These are phyloP conservation scores for Paraphaeosphaeria minitans DNA, from an alignment of 2,329 filamentous ascomycete genomes.

Conservation along the genomic window DNA sequence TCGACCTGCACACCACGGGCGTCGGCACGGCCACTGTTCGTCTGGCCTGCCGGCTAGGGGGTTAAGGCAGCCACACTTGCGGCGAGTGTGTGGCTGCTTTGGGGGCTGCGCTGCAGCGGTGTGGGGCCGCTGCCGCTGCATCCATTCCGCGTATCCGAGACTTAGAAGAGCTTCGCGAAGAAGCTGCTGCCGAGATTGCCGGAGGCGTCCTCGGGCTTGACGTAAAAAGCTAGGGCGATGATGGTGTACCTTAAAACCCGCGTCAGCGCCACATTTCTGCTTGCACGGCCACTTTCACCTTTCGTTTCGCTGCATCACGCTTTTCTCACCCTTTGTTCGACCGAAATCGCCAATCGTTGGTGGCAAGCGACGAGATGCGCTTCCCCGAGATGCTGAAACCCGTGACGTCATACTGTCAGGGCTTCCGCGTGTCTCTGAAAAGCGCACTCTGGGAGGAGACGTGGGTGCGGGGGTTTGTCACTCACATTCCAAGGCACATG, in stretches of 20 bases:
- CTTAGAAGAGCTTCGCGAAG: slow-evolving; percentile 19
- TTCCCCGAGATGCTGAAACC: not conserved
- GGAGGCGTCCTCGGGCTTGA: slow-evolving; percentile 61
- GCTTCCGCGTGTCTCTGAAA: slow-evolving; percentile 6
- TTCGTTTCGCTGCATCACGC: slow-evolving; percentile 1
- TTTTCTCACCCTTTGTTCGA: not conserved
- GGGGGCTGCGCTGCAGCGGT: not conserved
- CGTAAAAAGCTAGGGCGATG: slow-evolving; percentile 64
- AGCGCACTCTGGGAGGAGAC: slow-evolving; percentile 7
- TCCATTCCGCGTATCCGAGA: not conserved
- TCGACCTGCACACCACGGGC: not conserved
- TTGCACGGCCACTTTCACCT: slow-evolving; percentile 9
- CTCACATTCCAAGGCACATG: slow-evolving; percentile 57
- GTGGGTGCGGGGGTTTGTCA: slow-evolving; percentile 12
- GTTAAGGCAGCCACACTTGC: not conserved
- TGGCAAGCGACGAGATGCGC: not conserved
- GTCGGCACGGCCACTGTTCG: not conserved
- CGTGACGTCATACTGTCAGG: not conserved
- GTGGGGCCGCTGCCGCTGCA: not conserved
- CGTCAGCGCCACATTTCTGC: slow-evolving; percentile 1
- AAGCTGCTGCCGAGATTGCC: slow-evolving; percentile 39
- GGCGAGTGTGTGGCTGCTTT: not conserved
- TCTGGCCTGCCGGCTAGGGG: not conserved
- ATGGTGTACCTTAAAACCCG: slow-evolving; percentile 56
- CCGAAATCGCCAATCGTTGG: not conserved